Evolutionary conservation across 805 yeast species (phyloP), one percentile per base, ranked within the genome.

Genomic region (Saccharomycopsis vini): DNA sequence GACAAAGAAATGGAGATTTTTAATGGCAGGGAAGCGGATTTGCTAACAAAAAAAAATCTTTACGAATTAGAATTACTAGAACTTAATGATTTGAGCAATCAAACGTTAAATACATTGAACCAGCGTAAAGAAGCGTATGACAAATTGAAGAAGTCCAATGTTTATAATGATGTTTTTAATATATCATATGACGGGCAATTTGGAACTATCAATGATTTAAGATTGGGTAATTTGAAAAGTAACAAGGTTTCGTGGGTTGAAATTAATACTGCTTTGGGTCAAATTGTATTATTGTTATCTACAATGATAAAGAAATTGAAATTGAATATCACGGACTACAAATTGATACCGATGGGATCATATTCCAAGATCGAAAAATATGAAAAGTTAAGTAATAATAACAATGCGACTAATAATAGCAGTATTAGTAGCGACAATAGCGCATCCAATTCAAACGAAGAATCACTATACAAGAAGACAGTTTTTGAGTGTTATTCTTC

Each of bases 261-360:
- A 54, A 80, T 87, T 35, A 89, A 88, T 57, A 92, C 94, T 2
- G 96, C 95, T 0, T 62, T 89, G 54, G 97, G 97, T 0, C 95
- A 89, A 52, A 64, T 89, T 2, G 73, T 85, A 2, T 62, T 87
- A 10, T 61, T 90, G 16, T 57, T 89, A 24, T 70, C 80, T 0
- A 84, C 90, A 1, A 69, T 88, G 2, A 61, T 74, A 1, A 64
- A 74, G 10, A 67, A 79, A 36, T 65, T 87, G 24, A 67, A 73
- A 6, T 59, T 86, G 21, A 68, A 68, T 26, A 57, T 85, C 6
- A 63, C 65, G 0, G 75, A 75, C 3, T 89, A 83, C 59, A 73
- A 72, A 47, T 60, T 89, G 15, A 71, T 77, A 19, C 95, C 97
- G 0, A 67, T 85, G 74, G 96, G 96, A 0, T 82, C 95, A 1